A percentile compares a stretch with the other conserved stretches of the same genome.
phyloP scores from a whole-genome alignment of 2,329 filamentous ascomycete species.

The Pseudogymnoascus pannorum region DNA sequence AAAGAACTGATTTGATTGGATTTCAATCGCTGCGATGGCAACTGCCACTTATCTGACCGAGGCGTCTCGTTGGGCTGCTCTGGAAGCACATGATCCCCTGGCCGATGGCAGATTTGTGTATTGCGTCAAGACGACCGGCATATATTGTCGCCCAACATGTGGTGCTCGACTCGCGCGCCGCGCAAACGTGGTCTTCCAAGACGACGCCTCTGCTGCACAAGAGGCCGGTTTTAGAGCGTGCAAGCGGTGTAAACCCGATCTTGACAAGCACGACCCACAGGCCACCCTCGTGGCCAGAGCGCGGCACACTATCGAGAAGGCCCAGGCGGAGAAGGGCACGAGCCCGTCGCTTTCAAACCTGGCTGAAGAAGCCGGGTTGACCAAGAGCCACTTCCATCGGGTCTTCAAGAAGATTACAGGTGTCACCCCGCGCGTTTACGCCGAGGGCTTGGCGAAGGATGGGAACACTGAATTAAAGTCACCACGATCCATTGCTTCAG shows the following conservation, averaged over 20 bases:
- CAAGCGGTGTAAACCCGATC: constrained; percentile 45
- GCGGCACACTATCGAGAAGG: constrained; percentile 15
- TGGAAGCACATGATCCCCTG: constrained; percentile 29
- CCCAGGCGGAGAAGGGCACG: constrained; percentile 13
- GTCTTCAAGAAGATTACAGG: constrained; percentile 50
- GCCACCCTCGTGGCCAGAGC: constrained; percentile 37
- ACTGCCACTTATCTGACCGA: not conserved
- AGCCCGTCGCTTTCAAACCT: constrained; percentile 37
- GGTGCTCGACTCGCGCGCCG: constrained; percentile 52
- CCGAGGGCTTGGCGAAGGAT: constrained; percentile 8
- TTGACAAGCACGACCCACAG: constrained; percentile 33
- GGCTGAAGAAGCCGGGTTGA: constrained; percentile 44
- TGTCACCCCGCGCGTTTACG: constrained; percentile 30
- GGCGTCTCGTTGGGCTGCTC: constrained; percentile 22
- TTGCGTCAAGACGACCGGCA: constrained; percentile 40
- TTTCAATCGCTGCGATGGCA: not conserved
- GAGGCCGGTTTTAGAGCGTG: constrained; percentile 46
- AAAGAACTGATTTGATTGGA: constrained; percentile 6
- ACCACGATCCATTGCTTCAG: not conserved
- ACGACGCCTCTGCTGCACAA: constrained; percentile 37
- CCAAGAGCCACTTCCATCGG: constrained; percentile 51
- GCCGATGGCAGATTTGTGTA: constrained; percentile 40
- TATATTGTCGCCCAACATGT: constrained; percentile 56
- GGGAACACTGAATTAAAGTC: constrained; percentile 23
- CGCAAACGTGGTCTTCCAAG: constrained; percentile 52